Percentiles rank a stretch among this genome's conserved stretches.
phyloP scores from a whole-genome alignment of 2,329 filamentous ascomycete species.

The Fusarium poae region DNA sequence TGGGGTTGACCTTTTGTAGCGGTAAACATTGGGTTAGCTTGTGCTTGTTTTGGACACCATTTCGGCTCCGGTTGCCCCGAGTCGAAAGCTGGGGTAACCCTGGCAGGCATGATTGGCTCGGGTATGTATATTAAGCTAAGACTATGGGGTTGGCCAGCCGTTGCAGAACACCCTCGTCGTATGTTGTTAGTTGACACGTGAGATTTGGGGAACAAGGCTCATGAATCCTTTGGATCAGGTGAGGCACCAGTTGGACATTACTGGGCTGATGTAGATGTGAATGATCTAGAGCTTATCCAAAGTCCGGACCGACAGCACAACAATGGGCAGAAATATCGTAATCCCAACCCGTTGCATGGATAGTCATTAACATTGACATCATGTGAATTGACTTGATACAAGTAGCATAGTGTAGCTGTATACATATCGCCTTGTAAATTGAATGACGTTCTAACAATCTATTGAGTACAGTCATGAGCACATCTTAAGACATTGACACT shows the following conservation, averaged over 20 bases:
- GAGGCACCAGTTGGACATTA: neutral
- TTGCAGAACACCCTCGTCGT: neutral
- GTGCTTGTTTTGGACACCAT: neutral
- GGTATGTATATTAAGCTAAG: neutral
- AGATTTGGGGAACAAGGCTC: neutral
- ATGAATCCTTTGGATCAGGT: neutral
- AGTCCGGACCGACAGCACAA: no score
- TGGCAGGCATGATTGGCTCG: constrained; percentile 6
- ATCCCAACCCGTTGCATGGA: no score
- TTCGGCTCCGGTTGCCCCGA: constrained; percentile 39
- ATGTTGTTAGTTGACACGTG: neutral
- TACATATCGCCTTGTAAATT: no score
- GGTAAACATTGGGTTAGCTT: constrained; percentile 13
- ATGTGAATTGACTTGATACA: no score
- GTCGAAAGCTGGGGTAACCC: constrained; percentile 17
- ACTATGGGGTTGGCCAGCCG: neutral
- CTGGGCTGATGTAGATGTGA: neutral
- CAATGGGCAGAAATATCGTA: no score
- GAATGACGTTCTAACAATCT: neutral
- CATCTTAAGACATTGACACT: neutral
- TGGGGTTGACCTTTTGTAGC: constrained; percentile 17
- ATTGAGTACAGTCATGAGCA: neutral
- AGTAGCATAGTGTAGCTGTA: neutral
- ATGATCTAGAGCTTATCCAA: neutral
- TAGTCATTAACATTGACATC: no score